Conservation (phyloP, 2,329 filamentous ascomycete species). For the Nigrograna mackinnonii region DNA sequence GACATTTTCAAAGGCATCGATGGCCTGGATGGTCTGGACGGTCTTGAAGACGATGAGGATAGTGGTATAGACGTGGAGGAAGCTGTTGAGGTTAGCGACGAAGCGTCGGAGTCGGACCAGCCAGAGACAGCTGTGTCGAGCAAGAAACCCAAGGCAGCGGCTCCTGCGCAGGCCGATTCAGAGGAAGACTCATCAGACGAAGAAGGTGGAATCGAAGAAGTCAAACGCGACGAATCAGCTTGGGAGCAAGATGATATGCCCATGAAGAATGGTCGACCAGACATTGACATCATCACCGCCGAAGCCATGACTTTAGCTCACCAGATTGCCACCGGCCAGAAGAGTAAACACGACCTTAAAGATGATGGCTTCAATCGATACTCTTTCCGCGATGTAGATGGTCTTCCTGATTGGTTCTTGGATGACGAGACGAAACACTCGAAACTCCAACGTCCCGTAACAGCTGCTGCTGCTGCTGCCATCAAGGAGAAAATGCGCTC, state of each 20-base stretch:
- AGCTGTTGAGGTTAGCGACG: constrained; percentile 18
- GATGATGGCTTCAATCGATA: constrained; percentile 95
- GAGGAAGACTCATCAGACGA: constrained; percentile 34
- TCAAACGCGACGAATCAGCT: constrained; percentile 58
- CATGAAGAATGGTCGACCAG: constrained; percentile 66
- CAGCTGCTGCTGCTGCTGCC: constrained; percentile 82
- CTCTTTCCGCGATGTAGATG: constrained; percentile 86
- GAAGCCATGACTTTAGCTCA: constrained; percentile 98
- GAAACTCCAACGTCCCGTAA: constrained; percentile 84
- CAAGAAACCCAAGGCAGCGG: constrained; percentile 17
- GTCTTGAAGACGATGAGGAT: constrained; percentile 45
- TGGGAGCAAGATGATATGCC: constrained; percentile 71
- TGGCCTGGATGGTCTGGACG: constrained; percentile 63
- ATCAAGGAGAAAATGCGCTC: constrained; percentile 95
- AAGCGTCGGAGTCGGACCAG: constrained; percentile 21
- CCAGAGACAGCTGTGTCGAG: constrained; percentile 12
- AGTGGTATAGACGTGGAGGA: constrained; percentile 45
- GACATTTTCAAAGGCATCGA: constrained; percentile 89
- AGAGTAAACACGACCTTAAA: constrained; percentile 75
- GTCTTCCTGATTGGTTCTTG: constrained; percentile 95
- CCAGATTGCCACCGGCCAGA: constrained; percentile 83
- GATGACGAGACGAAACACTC: constrained; percentile 89
- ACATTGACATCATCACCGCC: constrained; percentile 98
- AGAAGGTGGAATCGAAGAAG: constrained; percentile 62
- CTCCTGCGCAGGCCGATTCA: constrained; percentile 22